Base-by-base conservation (phyloP, 129 eudicot genomes). In the Erigeron canadensis region DNA sequence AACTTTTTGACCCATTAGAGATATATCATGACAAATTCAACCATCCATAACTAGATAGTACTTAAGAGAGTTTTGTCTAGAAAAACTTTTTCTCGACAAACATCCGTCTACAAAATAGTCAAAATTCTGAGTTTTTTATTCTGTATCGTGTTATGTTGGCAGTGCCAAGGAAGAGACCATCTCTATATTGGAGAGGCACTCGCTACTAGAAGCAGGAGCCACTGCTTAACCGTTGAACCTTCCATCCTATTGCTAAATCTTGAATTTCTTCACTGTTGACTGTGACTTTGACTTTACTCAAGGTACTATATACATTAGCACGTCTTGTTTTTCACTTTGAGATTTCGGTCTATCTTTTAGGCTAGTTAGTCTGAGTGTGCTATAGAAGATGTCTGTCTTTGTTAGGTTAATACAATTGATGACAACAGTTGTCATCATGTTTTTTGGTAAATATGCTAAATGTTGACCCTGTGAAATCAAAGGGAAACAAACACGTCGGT, bases 141-240 rank as follows among this genome's bases (percentile, higher is more conserved):
- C 34, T 28, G 3, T 72, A 12, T 37, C 63, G 63, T 75, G 8
- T 74, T 78, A 71, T 63, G 34, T 71, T 19, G 70, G 75, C 86
- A 92, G 98, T 78, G 98, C 98, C 44, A 67, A 71, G 76, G 91
- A 86, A 57, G 95, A 85, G 76, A 92, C 98, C 0, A 42, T 85
- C 44, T 81, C 78, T 18, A 86, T 89, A 63, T 82, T 92, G 42
- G 82, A 85, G 81, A 81, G 79, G 72, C 73, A 87, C 77, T 79
- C 81, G 69, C 83, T 92, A 9, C 55, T 58, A 5, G 88, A 86
- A 78, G 86, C 48, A 46, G 71, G 19, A 55, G 42, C 73, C 63
- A 73, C 57, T 53, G 56, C 70, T 42, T 80, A 63, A 74, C 65
- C 37, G 47, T 42, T n/a, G 16, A 42, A 21, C 18, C 19, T 37